phyloP scores from a whole-genome alignment of 2,329 filamentous ascomycete species.

The Penicillium corylophilum region DNA sequence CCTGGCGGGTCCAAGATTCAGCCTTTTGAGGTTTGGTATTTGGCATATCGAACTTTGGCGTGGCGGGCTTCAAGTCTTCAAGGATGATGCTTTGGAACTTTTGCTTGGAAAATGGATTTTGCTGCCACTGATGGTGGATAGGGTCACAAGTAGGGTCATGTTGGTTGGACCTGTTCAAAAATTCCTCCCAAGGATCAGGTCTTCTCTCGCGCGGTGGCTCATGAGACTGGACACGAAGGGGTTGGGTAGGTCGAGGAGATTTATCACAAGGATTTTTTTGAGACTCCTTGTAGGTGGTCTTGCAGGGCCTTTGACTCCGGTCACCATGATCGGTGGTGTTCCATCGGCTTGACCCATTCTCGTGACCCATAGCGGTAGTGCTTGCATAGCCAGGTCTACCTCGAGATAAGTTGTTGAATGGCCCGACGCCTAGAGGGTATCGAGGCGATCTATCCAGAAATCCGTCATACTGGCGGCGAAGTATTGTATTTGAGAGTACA shows the following conservation, averaged over 20 bases:
- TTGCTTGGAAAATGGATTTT: neutral
- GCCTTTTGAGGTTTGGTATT: no score
- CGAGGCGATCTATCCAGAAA: neutral
- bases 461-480: slow-evolving; percentile 24
- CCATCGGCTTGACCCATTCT: neutral
- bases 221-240: neutral
- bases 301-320: neutral
- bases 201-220: neutral
- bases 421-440: neutral
- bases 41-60: no score
- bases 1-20: no score
- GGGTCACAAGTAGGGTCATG: neutral
- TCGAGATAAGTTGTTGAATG: neutral
- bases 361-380: neutral
- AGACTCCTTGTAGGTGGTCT: neutral
- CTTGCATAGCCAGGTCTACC: neutral
- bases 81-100: no score
- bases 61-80: no score
- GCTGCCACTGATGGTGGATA: neutral
- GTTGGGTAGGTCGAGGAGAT: no score
- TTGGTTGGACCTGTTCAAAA: neutral
- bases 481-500: slow-evolving; percentile 31
- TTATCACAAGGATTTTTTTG: neutral
- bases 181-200: neutral
- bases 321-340: neutral